A percentile compares a stretch with the other conserved stretches of the same genome.
Evolutionary conservation across 352 stramenopile species (phyloP).

Genomic region (Globisporangium emineosum): DNA sequence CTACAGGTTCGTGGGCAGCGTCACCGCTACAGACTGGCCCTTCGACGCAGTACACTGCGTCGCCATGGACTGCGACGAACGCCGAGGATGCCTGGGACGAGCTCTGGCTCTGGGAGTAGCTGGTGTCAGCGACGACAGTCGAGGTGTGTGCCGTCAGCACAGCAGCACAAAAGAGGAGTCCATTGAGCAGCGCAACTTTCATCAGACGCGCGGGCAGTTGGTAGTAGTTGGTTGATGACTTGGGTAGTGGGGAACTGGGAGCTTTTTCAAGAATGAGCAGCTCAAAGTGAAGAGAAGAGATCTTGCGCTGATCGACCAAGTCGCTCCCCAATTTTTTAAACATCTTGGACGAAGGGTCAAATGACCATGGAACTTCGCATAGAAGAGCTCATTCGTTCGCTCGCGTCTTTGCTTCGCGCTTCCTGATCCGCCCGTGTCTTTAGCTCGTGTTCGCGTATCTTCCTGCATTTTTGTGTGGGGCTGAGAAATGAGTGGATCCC

Average conservation of each 20-base stretch:
- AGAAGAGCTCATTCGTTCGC: background rate
- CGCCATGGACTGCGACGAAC: slow-evolving; percentile 12
- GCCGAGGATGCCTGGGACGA: slow-evolving; percentile 19
- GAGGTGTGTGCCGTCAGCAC: slow-evolving; percentile 10
- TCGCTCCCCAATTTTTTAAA: background rate
- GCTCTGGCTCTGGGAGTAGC: background rate
- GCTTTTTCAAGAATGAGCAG: background rate
- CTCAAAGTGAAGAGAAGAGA: background rate
- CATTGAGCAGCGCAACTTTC: slow-evolving; percentile 8
- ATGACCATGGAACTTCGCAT: background rate
- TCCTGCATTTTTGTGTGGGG: background rate
- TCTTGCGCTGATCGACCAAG: background rate
- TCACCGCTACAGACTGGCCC: slow-evolving; percentile 32
- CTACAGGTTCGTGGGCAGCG: slow-evolving; percentile 19
- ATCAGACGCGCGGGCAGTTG: slow-evolving; percentile 3
- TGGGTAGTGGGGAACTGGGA: slow-evolving; percentile 31
- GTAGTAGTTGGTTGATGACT: background rate
- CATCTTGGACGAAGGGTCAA: background rate
- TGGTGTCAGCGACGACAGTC: slow-evolving; percentile 27
- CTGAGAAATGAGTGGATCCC: background rate
- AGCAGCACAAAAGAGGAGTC: slow-evolving; percentile 9
- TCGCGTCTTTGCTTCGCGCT: background rate
- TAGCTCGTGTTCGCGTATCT: background rate
- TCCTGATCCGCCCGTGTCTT: background rate
- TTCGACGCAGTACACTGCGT: slow-evolving; percentile 40